phyloP scores from a whole-genome alignment of 805 yeast species.

The Starmerella tilneyi region DNA sequence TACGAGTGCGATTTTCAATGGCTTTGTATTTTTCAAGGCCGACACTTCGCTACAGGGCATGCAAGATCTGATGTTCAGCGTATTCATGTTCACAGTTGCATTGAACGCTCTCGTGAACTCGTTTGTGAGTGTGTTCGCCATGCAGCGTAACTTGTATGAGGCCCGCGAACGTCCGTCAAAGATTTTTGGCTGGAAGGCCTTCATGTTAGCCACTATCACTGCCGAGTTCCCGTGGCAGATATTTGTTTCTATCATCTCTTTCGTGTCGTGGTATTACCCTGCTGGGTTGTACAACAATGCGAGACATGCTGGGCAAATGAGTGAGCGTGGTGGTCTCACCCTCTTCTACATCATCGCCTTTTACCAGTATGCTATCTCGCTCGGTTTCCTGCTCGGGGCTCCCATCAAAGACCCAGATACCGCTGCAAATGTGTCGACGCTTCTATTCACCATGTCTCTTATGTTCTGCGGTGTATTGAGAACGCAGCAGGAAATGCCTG shows the following conservation, averaged over 20 bases:
- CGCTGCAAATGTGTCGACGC: conserved; percentile 50
- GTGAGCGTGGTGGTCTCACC: conserved; percentile 43
- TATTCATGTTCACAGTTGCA: conserved; percentile 48
- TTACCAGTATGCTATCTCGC: conserved; percentile 42
- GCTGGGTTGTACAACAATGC: conserved; percentile 37
- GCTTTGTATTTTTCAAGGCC: conserved; percentile 59
- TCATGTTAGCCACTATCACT: conserved; percentile 44
- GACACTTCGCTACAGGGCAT: conserved; percentile 44
- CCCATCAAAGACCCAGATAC: conserved; percentile 57
- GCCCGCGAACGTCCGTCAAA: conserved; percentile 62
- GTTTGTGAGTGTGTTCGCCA: conserved; percentile 49
- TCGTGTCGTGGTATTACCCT: conserved; percentile 45
- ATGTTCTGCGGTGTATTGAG: conserved; percentile 65
- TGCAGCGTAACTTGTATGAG: conserved; percentile 53
- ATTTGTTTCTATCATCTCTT: conserved; percentile 42
- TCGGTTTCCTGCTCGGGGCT: conserved; percentile 47
- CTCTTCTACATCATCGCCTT: conserved; percentile 42
- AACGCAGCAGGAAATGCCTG: conserved; percentile 50
- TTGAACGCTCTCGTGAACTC: conserved; percentile 54
- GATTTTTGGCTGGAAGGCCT: conserved; percentile 60
- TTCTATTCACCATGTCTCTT: conserved; percentile 48
- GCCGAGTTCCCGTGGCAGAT: conserved; percentile 54
- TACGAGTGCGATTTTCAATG: conserved; percentile 52
- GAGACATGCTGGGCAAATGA: conserved; percentile 37
- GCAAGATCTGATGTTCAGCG: conserved; percentile 49